Evolutionary conservation across 768 basidiomycete species (phyloP).

Genomic region (Chalciporus pseudorubinellus): DNA sequence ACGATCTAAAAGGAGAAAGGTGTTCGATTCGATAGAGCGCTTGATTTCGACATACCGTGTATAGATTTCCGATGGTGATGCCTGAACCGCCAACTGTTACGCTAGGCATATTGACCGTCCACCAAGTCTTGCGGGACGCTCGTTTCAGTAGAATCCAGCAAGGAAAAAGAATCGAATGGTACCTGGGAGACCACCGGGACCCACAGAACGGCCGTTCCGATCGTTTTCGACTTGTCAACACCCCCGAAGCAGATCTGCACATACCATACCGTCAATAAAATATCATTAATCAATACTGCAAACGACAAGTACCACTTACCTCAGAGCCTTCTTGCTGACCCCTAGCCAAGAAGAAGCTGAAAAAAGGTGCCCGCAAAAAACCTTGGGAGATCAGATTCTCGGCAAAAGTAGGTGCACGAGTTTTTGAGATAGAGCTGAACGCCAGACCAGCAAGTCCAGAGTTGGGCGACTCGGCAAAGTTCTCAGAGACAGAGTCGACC

Average conservation of each 20-base stretch:
- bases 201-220: slow-evolving; percentile 28
- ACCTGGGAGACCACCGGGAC: slow-evolving; percentile 40
- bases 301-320: slow-evolving; percentile 28
- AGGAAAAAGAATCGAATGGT: neutral
- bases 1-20: slow-evolving; percentile 43
- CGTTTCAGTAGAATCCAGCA: neutral
- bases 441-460: slow-evolving; percentile 62
- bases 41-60: slow-evolving; percentile 17
- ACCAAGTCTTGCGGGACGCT: slow-evolving; percentile 49
- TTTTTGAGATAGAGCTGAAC: slow-evolving; percentile 53
- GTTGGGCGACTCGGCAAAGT: slow-evolving; percentile 51
- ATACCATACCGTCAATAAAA: too few relatives aligned
- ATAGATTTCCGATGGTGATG: neutral
- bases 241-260: slow-evolving; percentile 27
- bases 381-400: slow-evolving; percentile 53
- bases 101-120: slow-evolving; percentile 52
- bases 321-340: slow-evolving; percentile 44
- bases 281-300: neutral
- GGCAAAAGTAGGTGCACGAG: slow-evolving; percentile 52
- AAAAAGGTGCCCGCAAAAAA: slow-evolving; percentile 45
- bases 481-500: slow-evolving; percentile 43
- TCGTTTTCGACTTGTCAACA: slow-evolving; percentile 34
- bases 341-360: slow-evolving; percentile 59
- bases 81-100: slow-evolving; percentile 35
- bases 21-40: neutral